Conservation (phyloP, 345 rosid genomes). For the Rhodomyrtus tomentosa region DNA sequence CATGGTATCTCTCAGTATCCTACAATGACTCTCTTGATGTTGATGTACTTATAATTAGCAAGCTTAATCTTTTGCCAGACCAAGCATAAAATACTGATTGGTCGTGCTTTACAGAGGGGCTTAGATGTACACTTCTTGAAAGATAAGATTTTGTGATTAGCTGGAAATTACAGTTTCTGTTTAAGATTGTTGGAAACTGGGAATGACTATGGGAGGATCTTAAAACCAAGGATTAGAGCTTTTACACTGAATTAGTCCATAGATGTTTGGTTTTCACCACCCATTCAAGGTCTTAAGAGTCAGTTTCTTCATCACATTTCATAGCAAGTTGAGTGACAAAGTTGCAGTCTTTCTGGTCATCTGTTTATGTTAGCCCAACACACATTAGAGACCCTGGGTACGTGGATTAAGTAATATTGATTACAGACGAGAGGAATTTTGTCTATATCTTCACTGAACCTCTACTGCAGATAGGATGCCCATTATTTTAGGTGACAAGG, state of each 20-base stretch:
- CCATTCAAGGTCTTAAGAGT: not conserved
- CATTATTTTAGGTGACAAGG: slow-evolving; percentile 67
- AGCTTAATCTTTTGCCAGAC: not conserved
- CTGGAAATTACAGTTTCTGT: not conserved
- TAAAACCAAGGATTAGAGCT: not conserved
- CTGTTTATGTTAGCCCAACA: not conserved
- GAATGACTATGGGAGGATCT: not conserved
- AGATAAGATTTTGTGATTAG: not conserved
- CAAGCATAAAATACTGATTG: not conserved
- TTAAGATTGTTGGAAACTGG: not conserved
- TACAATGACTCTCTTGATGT: not conserved
- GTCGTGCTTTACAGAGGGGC: not conserved
- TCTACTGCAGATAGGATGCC: slow-evolving; percentile 73
- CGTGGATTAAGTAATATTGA: not conserved
- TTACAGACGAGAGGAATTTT: not conserved
- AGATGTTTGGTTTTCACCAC: not conserved
- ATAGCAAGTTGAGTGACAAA: not conserved
- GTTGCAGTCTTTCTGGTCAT: not conserved
- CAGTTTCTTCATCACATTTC: not conserved
- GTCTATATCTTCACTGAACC: not conserved
- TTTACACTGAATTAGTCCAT: not conserved
- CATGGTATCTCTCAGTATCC: not conserved
- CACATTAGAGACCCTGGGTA: not conserved
- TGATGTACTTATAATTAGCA: not conserved
- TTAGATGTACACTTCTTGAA: not conserved